A percentile compares a stretch with the other conserved stretches of the same genome.
phyloP scores from a whole-genome alignment of 805 yeast genomes.

The Cyberlindnera samutprakarnensis region DNA sequence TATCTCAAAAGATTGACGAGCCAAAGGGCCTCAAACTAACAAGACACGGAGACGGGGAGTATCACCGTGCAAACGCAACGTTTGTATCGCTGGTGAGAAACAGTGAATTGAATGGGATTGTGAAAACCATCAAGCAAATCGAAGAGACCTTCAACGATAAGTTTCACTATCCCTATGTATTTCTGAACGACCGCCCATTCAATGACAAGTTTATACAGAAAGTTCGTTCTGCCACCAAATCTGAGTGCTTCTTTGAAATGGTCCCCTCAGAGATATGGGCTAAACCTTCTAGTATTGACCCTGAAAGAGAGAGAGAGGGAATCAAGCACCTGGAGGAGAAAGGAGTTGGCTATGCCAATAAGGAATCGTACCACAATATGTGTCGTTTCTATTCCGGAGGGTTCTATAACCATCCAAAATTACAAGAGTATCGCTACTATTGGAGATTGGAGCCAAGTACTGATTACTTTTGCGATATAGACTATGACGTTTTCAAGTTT shows the following conservation, averaged over 20 bases:
- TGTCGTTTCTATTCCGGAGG: slow-evolving; percentile 84
- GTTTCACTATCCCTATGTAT: slow-evolving; percentile 75
- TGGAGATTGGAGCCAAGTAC: slow-evolving; percentile 86
- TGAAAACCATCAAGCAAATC: slow-evolving; percentile 48
- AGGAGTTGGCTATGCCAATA: slow-evolving; percentile 52
- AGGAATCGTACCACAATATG: slow-evolving; percentile 71
- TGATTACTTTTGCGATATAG: slow-evolving; percentile 55
- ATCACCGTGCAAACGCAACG: slow-evolving; percentile 60
- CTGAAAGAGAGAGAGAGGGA: slow-evolving; percentile 31
- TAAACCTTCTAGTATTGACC: slow-evolving; percentile 51
- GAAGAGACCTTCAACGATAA: slow-evolving; percentile 61
- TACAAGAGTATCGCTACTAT: slow-evolving; percentile 74
- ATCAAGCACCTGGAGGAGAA: slow-evolving; percentile 32
- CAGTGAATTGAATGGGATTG: slow-evolving; percentile 42
- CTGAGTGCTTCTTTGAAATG: slow-evolving; percentile 38
- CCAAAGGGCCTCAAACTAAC: slow-evolving; percentile 18
- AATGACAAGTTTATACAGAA: slow-evolving; percentile 43
- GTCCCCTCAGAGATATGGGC: slow-evolving; percentile 45
- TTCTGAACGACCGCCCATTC: slow-evolving; percentile 66
- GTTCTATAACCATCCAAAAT: slow-evolving; percentile 73
- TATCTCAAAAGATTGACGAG: slow-evolving; percentile 18
- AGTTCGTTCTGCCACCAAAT: slow-evolving; percentile 32
- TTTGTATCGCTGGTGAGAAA: slow-evolving; percentile 68
- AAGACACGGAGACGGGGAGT: slow-evolving; percentile 7
- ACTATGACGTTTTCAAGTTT: slow-evolving; percentile 73